Evolutionary conservation across 768 basidiomycete genomes (phyloP), one percentile per base, ranked within the genome.

Genomic region (Pleurotus giganteus): DNA sequence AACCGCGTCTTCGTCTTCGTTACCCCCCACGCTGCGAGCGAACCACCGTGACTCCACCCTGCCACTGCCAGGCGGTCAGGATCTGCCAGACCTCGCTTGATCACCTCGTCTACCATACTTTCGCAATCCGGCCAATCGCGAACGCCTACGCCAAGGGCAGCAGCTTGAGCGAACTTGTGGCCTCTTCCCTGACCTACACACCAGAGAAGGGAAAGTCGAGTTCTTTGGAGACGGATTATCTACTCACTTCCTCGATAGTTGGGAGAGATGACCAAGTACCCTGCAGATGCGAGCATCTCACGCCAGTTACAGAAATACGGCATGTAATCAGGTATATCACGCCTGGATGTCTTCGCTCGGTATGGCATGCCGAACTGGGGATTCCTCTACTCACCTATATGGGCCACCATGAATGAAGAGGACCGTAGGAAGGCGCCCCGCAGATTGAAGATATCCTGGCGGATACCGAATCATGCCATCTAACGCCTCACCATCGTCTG

Each of bases 21-120:
- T 3, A 71, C 65, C 31, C 71, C 71, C 69, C 71, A 71, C 11
- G 71, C 71, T 24, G 69, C 63, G 27, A 73, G 60, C 28, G 69
- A 71, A 26, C 62, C 70, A 69, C 69, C 70, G 46, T 73, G 71
- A 56, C 71, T 73, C 71, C 71, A 73, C 13, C 71, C 70, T 29
- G 66, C 71, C 26, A 71, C 63, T 2, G 62, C 71, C 39, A 73
- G 53, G 44, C 59, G 63, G 6, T 60, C 57, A 5, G 67, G 64
- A 61, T 73, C 71, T 6, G 64, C 69, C 39, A 67, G 57, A 1
- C 71, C 70, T 11, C 67, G 64, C 15, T 54, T 54, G 42, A 73
- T 61, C 36, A 67, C 65, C 53, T 68, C 66, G 53, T 73, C 69
- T 0, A 71, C 63, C 70, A 73, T 73, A 50, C 69, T 70, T 39